A percentile compares a stretch with the other conserved stretches of the same genome.
Evolutionary conservation across 495 filamentous ascomycete genomes (phyloP).

Genomic region (Trichoderma virens): DNA sequence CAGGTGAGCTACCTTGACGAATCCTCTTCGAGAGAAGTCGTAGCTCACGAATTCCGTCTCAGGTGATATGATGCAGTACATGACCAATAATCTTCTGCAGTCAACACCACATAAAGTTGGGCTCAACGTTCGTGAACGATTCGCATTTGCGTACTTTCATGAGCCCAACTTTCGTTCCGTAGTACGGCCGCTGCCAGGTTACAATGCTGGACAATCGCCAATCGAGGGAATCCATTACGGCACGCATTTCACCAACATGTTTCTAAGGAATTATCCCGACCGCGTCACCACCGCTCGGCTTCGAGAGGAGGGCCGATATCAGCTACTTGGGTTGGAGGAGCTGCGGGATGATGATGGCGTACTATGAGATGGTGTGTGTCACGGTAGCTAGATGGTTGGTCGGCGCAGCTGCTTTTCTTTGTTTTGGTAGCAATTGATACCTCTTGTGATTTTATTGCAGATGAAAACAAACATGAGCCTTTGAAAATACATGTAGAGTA

Average conservation of each 20-base stretch:
- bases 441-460: not conserved
- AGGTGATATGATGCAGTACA: conserved; percentile 43
- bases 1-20: conserved; percentile 23
- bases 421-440: not conserved
- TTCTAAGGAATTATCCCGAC: conserved; percentile 38
- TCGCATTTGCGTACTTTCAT: conserved; percentile 38
- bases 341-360: conserved; percentile 16
- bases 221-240: conserved; percentile 35
- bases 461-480: too few species aligned
- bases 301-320: conserved; percentile 21
- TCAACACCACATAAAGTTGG: conserved; percentile 42
- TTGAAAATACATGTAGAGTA: too few species aligned
- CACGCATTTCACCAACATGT: conserved; percentile 44
- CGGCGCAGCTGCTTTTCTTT: not conserved
- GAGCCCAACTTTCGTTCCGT: conserved; percentile 39
- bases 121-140: conserved; percentile 36
- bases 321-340: conserved; percentile 17
- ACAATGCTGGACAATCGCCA: conserved; percentile 13
- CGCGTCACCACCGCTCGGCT: conserved; percentile 35
- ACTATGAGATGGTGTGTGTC: not conserved
- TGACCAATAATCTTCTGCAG: conserved; percentile 30
- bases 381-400: not conserved
- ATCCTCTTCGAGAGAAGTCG: not conserved
- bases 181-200: conserved; percentile 28
- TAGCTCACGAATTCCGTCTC: not conserved